Evolutionary conservation across 176 grass and related monocot species (phyloP), one percentile per base, ranked within the genome.

Genomic region (Cymbopogon citratus): DNA sequence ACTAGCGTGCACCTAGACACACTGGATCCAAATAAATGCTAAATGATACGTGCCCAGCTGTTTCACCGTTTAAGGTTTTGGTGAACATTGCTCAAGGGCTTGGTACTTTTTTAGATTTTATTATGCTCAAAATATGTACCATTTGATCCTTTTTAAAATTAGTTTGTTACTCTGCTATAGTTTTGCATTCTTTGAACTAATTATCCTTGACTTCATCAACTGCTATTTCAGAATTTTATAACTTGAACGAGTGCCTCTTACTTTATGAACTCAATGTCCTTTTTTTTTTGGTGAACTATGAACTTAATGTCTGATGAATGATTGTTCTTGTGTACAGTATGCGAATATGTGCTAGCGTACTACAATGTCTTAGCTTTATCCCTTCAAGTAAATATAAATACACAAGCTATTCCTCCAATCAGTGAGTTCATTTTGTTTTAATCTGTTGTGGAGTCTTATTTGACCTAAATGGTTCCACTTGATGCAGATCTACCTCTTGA

Each of bases 401-500:
- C 69, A 28, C 69, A 57, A 48, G 40, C n/a, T 74, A 75, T 23
- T 84, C 36, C 23, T 70, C 12, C 29, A 15, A 84, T 70, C 12
- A 43, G 40, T 70, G 29, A 24, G 12, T 33, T 3, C 45, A 38
- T 7, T 66, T 60, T 15, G 35, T 25, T 73, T 79, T 7, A 71
- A 63, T 51, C 35, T 80, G 16, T 40, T 35, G 5, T 24, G 28
- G 33, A 75, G 54, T 68, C 71, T 11, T 6, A 14, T 78, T 73
- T 78, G 21, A 82, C 36, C 31, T 38, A 29, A 40, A 38, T 80
- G 49, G 81, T 68, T 73, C 54, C 69, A 40, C 33, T 63, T 83
- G 43, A 80, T 83, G 31, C 57, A 95, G 93, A 95, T 82, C 85
- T 95, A 44, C 90, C 93, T 69, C 79, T 65, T 28, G 90, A 92